Evolutionary conservation across 2,329 filamentous ascomycete genomes (phyloP).

Genomic region (Penicillium expansum): DNA sequence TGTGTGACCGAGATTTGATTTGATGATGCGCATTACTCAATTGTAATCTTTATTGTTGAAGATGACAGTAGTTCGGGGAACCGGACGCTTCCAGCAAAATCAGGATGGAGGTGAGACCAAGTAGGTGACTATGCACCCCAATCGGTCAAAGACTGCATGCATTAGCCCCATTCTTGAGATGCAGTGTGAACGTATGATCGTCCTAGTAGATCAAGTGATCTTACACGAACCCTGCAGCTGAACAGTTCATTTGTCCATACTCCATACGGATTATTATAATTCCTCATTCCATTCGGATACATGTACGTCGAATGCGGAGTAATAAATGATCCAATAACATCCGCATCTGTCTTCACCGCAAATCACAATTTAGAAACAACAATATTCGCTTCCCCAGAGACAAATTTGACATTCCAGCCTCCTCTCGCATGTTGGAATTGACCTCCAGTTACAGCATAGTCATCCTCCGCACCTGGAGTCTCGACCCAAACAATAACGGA

Average conservation of each 20-base stretch:
- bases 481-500: background rate
- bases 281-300: background rate
- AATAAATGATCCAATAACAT: background rate
- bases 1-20: background rate
- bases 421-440: background rate
- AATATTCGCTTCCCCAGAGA: too few relatives aligned
- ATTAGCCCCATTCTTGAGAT: background rate
- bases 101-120: background rate
- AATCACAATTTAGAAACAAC: background rate
- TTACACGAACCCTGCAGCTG: slow-evolving; percentile 31
- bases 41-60: background rate
- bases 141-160: background rate
- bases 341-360: background rate
- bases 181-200: background rate
- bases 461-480: background rate
- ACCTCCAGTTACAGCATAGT: background rate
- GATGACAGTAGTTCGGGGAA: background rate
- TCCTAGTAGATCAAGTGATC: background rate
- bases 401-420: background rate
- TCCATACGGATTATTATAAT: slow-evolving; percentile 24
- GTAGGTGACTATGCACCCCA: background rate
- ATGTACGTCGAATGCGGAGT: background rate
- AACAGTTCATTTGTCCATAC: slow-evolving; percentile 46
- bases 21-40: background rate
- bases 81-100: background rate